These are phyloP conservation scores for Caloboletus firmus DNA, from an alignment of 1,284 basidiomycete genomes.

Conservation along the genomic window DNA sequence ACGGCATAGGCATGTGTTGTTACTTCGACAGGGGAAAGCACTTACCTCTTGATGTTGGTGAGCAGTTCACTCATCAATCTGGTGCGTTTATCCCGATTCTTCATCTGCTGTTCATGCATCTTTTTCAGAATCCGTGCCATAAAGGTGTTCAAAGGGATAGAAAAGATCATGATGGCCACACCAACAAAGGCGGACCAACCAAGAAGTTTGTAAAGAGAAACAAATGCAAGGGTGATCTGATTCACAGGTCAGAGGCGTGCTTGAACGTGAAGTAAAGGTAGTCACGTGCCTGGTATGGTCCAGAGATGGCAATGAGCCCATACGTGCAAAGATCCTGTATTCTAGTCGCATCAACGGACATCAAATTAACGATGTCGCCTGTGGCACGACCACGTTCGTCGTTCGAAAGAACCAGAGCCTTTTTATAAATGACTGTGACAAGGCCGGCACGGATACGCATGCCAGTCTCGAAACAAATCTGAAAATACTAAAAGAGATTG, in stretches of 20 bases:
- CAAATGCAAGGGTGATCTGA: slow-evolving; percentile 83
- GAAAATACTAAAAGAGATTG: slow-evolving; percentile 63
- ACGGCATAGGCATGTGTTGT: neutral
- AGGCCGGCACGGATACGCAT: slow-evolving; percentile 92
- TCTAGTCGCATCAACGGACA: slow-evolving; percentile 84
- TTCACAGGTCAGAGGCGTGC: neutral
- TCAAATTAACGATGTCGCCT: slow-evolving; percentile 93
- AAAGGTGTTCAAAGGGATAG: slow-evolving; percentile 77
- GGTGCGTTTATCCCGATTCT: slow-evolving; percentile 79
- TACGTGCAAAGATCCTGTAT: slow-evolving; percentile 88
- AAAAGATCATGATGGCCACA: slow-evolving; percentile 87
- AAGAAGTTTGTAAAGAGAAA: slow-evolving; percentile 85
- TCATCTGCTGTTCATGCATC: slow-evolving; percentile 89
- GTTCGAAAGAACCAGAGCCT: slow-evolving; percentile 82
- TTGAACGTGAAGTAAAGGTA: neutral
- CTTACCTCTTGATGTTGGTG: slow-evolving; percentile 83
- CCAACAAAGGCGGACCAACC: slow-evolving; percentile 94
- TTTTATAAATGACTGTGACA: slow-evolving; percentile 83
- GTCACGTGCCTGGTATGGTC: slow-evolving; percentile 59
- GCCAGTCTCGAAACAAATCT: slow-evolving; percentile 78
- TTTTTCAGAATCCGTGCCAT: slow-evolving; percentile 77
- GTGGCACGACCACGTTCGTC: slow-evolving; percentile 78
- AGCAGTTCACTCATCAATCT: slow-evolving; percentile 81
- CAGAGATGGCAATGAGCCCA: slow-evolving; percentile 68
- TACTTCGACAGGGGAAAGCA: neutral